Evolutionary conservation across 768 basidiomycete species (phyloP), one percentile per base, ranked within the genome.

Genomic region (Suillus ampliporus): DNA sequence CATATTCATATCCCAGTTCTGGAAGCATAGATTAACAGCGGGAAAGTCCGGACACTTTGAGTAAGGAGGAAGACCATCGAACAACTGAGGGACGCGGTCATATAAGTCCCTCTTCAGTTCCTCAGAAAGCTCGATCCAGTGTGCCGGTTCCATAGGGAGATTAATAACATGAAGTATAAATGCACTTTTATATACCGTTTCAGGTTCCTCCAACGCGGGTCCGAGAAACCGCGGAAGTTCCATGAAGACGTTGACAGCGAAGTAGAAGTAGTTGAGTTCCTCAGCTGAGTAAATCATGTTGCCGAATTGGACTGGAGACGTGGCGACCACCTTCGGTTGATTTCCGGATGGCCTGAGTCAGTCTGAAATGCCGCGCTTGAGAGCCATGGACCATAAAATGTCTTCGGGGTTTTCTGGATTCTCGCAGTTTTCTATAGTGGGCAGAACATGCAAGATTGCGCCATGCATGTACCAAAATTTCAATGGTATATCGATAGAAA

Each of bases 241-340:
- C 19, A 69, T 10, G 28, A 74, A 74, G 0, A 74, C 51, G 47
- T 75, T 76, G 3, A 74, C 66, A n/a, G 74, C 70, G 15, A 71
- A 71, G 13, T 58, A 51, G 19, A 66, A 62, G 14, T 65, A 65
- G n/a, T n/a, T n/a, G n/a, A n/a, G 64, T 9, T 69, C 60, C 47
- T 70, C 63, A 13, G 66, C 66, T 34, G 35, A 17, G 28, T 73
- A 71, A 1, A 40, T 1, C 10, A 61, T 37, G 9, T 51, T 51
- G 6, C 50, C 50, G 19, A 51, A 51, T 37, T 17, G 35, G 15
- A 53, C 14, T 1, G 35, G 21, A 17, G 21, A 44, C 5, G 31
- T 54, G 4, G 7, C 14, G 15, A 57, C 15, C 14, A 15, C 9
- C 2, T 46, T 17, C 28, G 23, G 23, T 14, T n/a, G 11, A 23